phyloP scores from a whole-genome alignment of 2,329 filamentous ascomycete species.

The Cladorrhinum sp. region DNA sequence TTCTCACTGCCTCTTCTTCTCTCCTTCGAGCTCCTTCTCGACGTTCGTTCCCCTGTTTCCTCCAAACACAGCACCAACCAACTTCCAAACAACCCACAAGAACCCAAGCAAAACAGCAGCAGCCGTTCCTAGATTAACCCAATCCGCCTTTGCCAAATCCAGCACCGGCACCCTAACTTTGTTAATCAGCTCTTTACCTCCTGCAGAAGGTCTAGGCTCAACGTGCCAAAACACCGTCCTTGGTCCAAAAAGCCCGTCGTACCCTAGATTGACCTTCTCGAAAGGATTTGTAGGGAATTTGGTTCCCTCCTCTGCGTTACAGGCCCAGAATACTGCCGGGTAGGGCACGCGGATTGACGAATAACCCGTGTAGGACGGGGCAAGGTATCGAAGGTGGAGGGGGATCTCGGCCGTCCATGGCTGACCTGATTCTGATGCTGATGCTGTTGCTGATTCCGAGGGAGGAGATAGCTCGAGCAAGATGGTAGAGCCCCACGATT shows the following conservation, averaged over 20 bases:
- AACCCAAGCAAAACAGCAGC: slow-evolving; percentile 61
- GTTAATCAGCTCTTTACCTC: slow-evolving; percentile 46
- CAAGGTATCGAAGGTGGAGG: slow-evolving; percentile 80
- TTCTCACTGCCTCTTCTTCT: slow-evolving; percentile 27
- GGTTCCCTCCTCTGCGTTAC: slow-evolving; percentile 60
- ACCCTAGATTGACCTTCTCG: slow-evolving; percentile 79
- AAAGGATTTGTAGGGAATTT: slow-evolving; percentile 80
- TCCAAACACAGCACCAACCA: slow-evolving; percentile 41
- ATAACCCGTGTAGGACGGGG: slow-evolving; percentile 56
- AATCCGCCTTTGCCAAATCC: slow-evolving; percentile 47
- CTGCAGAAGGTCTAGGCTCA: slow-evolving; percentile 44
- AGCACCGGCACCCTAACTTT: slow-evolving; percentile 64
- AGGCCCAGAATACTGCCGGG: slow-evolving; percentile 89
- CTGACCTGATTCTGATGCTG: slow-evolving; percentile 29
- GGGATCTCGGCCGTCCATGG: slow-evolving; percentile 70
- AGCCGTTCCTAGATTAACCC: slow-evolving; percentile 56
- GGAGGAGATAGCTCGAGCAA: slow-evolving; percentile 70
- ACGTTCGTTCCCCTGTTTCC: slow-evolving; percentile 9
- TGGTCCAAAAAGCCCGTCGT: slow-evolving; percentile 74
- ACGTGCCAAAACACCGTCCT: slow-evolving; percentile 83
- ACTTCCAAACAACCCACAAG: slow-evolving; percentile 64
- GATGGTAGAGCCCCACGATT: slow-evolving; percentile 74
- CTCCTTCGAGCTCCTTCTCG: neutral
- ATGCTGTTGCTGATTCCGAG: neutral
- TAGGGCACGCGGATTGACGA: slow-evolving; percentile 64